A percentile compares a stretch with the other conserved stretches of the same genome.
Conservation (phyloP, 2,329 filamentous ascomycete genomes). For the Setomelanomma holmii region DNA sequence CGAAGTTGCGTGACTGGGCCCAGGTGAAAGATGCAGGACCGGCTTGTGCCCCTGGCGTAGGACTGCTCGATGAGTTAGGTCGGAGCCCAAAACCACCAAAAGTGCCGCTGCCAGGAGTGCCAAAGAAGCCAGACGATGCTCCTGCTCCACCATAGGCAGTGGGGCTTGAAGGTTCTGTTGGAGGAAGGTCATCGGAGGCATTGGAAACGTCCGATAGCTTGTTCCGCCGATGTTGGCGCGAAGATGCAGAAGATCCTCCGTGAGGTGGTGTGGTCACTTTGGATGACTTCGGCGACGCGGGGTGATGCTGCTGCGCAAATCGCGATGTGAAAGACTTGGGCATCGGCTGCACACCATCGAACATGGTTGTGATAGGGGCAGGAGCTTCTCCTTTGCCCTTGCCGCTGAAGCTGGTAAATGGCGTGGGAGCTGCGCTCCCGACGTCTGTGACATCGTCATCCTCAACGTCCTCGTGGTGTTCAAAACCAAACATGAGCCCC, state of each 20-base stretch:
- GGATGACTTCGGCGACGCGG: not conserved
- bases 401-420: not conserved
- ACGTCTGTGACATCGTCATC: not conserved
- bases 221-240: not conserved
- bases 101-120: not conserved
- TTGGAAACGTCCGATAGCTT: not conserved
- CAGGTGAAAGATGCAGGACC: no score
- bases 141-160: not conserved
- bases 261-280: not conserved
- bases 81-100: not conserved
- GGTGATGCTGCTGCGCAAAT: not conserved
- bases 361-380: no score
- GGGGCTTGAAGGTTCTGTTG: not conserved
- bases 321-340: not conserved
- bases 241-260: not conserved
- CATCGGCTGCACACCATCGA: not conserved
- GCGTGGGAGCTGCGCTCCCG: not conserved
- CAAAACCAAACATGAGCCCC: slow-evolving; percentile 10
- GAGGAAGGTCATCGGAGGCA: not conserved
- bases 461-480: slow-evolving; percentile 3
- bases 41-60: not conserved
- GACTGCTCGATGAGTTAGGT: not conserved
- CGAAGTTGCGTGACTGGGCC: no score
- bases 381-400: not conserved
- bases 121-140: not conserved